Evolutionary conservation across 768 basidiomycete species (phyloP).

Genomic region (Termitomyces sp.): DNA sequence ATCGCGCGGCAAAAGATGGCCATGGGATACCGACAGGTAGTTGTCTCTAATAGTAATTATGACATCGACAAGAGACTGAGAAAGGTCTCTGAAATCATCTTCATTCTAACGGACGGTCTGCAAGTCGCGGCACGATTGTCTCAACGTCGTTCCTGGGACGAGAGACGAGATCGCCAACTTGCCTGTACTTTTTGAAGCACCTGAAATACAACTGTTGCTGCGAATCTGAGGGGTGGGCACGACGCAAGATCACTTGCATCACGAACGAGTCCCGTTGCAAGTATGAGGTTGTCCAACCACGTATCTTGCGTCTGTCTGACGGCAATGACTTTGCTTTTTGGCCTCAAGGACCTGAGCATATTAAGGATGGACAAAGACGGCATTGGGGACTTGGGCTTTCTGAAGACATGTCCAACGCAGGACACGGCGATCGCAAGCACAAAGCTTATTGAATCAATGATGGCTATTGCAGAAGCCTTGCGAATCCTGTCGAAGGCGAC

Average conservation of each 20-base stretch:
- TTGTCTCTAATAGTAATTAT: background rate
- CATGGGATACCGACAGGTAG: background rate
- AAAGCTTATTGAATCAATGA: too few species aligned
- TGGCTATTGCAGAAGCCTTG: too few species aligned
- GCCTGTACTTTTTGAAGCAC: background rate
- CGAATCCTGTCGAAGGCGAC: too few species aligned
- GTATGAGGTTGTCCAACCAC: background rate
- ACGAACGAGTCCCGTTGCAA: background rate
- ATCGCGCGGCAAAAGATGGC: background rate
- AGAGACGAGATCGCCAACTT: background rate
- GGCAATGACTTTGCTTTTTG: background rate
- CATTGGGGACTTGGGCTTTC: too few species aligned
- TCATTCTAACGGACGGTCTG: background rate
- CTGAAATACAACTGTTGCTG: background rate
- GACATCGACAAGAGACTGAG: background rate
- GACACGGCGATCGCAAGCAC: too few species aligned
- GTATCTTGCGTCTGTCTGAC: background rate
- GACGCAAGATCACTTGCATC: background rate
- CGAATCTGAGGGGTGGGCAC: background rate
- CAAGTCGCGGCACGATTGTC: background rate
- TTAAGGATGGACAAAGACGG: too few species aligned
- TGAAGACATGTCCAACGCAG: too few species aligned
- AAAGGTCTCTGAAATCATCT: background rate
- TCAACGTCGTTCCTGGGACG: background rate
- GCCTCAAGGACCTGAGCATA: background rate